Conservation (phyloP, 768 basidiomycete species). For the Auricularia auricula-judae region DNA sequence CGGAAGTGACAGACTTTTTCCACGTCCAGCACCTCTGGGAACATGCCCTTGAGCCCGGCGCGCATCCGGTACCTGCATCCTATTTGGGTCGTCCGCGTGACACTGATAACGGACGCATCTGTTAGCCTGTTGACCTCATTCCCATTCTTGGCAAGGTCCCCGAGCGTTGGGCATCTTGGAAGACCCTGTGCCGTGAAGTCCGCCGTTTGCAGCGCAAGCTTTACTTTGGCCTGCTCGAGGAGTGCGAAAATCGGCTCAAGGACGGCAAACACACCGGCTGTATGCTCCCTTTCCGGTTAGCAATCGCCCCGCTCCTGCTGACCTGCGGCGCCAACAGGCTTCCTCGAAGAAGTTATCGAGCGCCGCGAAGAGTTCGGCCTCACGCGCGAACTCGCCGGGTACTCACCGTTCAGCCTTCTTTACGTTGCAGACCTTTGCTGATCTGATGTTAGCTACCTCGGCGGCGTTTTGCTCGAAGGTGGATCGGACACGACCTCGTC, state of each 20-base stretch:
- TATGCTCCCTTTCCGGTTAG: background rate
- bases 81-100: background rate
- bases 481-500: slow-evolving; percentile 22
- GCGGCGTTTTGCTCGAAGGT: slow-evolving; percentile 21
- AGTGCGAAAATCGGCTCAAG: slow-evolving; percentile 15
- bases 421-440: background rate
- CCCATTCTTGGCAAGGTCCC: slow-evolving; percentile 24
- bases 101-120: background rate
- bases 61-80: slow-evolving; percentile 14
- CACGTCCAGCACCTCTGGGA: slow-evolving; percentile 18
- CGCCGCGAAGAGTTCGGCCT: slow-evolving; percentile 16
- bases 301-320: background rate
- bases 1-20: slow-evolving; percentile 18
- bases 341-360: slow-evolving; percentile 22
- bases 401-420: slow-evolving; percentile 1
- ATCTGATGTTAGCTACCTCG: slow-evolving; percentile 17
- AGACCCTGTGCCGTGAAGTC: slow-evolving; percentile 14
- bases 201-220: slow-evolving; percentile 17
- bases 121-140: slow-evolving; percentile 21
- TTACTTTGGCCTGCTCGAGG: slow-evolving; percentile 20
- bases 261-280: slow-evolving; percentile 18
- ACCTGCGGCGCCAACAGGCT: slow-evolving; percentile 4
- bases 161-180: slow-evolving; percentile 26
- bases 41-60: slow-evolving; percentile 20
- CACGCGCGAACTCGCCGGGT: slow-evolving; percentile 17